phyloP scores from a whole-genome alignment of 2,329 filamentous ascomycete genomes.

The Daldinia sp. region DNA sequence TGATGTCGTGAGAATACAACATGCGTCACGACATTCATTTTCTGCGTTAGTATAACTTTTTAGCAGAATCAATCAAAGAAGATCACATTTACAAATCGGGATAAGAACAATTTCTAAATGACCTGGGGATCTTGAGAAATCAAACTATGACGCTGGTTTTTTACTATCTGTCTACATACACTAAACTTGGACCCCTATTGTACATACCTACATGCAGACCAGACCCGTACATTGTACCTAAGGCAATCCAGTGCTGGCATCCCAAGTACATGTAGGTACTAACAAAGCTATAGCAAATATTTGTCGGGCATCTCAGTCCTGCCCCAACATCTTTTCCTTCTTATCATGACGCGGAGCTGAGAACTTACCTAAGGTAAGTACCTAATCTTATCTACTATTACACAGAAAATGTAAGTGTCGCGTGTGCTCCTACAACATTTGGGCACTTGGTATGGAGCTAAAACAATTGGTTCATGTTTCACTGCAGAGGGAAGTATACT shows the following conservation, averaged over 20 bases:
- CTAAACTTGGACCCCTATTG: not conserved
- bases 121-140: not conserved
- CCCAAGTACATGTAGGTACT: no score
- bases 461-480: constrained; percentile 22
- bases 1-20: constrained; percentile 35
- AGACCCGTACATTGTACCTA: not conserved
- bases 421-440: constrained; percentile 21
- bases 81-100: constrained; percentile 13
- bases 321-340: not conserved
- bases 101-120: constrained; percentile 12
- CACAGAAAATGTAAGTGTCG: not conserved
- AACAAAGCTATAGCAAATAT: constrained; percentile 4
- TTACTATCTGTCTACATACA: not conserved
- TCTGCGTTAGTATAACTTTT: not conserved
- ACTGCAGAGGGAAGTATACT: constrained; percentile 9
- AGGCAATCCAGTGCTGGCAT: not conserved
- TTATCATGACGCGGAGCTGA: not conserved
- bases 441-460: not conserved
- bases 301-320: constrained; percentile 22
- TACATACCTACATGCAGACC: not conserved
- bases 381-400: not conserved
- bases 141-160: not conserved
- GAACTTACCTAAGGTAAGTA: not conserved
- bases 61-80: constrained; percentile 1
- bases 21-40: constrained; percentile 37